These are phyloP conservation scores for Verbena officinalis DNA, from an alignment of 257 asterid species.

Conservation along the genomic window DNA sequence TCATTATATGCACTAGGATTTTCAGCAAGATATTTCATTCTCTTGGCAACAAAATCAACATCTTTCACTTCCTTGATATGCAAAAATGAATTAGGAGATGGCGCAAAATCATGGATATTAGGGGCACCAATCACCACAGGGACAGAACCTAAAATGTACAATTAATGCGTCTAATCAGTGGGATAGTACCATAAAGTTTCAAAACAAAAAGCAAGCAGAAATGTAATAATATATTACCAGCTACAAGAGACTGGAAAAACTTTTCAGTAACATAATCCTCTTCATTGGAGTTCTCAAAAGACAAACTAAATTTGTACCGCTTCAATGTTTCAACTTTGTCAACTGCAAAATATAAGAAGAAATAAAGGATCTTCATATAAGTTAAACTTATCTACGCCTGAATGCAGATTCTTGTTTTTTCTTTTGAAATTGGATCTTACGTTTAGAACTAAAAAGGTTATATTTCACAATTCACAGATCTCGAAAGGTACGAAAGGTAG, in stretches of 20 bases:
- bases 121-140: constrained; percentile 77
- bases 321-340: constrained; percentile 57
- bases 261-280: constrained; percentile 79
- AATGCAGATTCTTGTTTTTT: too few relatives aligned
- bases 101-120: constrained; percentile 71
- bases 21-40: constrained; percentile 57
- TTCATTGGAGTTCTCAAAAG: constrained; percentile 73
- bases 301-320: constrained; percentile 68
- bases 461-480: too few relatives aligned
- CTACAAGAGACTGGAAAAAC: constrained; percentile 72
- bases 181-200: not conserved
- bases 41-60: constrained; percentile 53
- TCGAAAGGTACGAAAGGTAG: too few relatives aligned
- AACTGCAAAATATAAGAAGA: constrained; percentile 47
- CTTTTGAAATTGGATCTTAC: too few relatives aligned
- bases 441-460: too few relatives aligned
- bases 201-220: constrained; percentile 4
- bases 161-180: not conserved
- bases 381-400: too few relatives aligned
- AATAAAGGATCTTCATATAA: not conserved
- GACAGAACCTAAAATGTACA: constrained; percentile 48
- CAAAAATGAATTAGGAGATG: constrained; percentile 50
- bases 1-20: constrained; percentile 59
- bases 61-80: constrained; percentile 59
- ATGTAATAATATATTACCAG: constrained; percentile 44